Evolutionary conservation across 441 rosid species (phyloP).

Genomic region (Populus hybrid): DNA sequence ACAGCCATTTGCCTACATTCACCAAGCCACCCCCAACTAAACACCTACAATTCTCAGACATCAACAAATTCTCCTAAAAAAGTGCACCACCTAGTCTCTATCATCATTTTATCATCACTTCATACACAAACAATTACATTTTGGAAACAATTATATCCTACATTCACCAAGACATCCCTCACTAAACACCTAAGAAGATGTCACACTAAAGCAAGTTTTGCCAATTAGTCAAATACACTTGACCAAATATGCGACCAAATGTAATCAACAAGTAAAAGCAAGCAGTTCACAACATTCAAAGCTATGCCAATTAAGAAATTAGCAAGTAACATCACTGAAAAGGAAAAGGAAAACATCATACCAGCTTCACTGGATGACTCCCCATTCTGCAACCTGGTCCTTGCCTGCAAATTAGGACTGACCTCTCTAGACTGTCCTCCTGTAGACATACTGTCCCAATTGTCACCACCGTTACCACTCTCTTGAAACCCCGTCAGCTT

Average conservation of each 20-base stretch:
- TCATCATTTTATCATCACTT: neutral
- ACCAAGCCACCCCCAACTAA: neutral
- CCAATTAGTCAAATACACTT: neutral
- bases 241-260: neutral
- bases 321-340: neutral
- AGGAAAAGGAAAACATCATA: conserved; percentile 19
- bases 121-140: neutral
- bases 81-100: neutral
- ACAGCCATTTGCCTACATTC: neutral
- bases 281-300: neutral
- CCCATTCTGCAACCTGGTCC: conserved; percentile 50
- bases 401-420: conserved; percentile 56
- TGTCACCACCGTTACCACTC: conserved; percentile 34
- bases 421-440: conserved; percentile 45
- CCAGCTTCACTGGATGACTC: conserved; percentile 75
- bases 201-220: neutral
- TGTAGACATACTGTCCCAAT: conserved; percentile 39
- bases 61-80: neutral
- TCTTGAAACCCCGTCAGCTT: conserved; percentile 44
- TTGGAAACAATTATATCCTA: neutral
- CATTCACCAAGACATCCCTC: neutral
- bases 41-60: neutral
- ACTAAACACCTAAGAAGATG: neutral
- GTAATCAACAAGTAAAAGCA: neutral
- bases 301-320: neutral